Evolutionary conservation across 768 basidiomycete genomes (phyloP), one percentile per base, ranked within the genome.

Genomic region (Asterophora parasitica): DNA sequence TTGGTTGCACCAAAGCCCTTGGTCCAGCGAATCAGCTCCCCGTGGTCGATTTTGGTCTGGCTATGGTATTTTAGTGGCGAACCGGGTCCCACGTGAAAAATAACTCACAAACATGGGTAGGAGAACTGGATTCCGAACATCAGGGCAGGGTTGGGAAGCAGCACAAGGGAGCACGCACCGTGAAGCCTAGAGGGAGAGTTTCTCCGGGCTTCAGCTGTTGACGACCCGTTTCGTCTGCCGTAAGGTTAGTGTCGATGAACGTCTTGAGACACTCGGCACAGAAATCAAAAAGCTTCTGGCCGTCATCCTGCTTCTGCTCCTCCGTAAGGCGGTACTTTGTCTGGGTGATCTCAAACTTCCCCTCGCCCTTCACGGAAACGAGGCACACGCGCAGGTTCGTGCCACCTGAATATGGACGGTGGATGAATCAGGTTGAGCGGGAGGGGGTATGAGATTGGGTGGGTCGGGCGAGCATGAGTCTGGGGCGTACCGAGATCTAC

Each of bases 351-450:
- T 97, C 93, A 65, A 98, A 99, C 72, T 95, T 94, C 50, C 96
- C 95, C 8, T 83, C 78, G 19, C 96, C 96, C 56, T 88, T 82
- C 2, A 99, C 73, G 23, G 84, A 88, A 42, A 99, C 95, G 36
- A 96, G 85, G 69, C 96, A 99, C 36, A 97, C 96, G 36, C 96
- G 92, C n/a, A 99, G 78, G 62, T 99, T 98, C 17, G 95, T 98
- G 28, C 94, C 94, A 43, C 90, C 89, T 90, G 23, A 23, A 23
- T 23, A 23, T 23, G 50, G 12, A 17, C 40, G 20, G 19, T 34
- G 16, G 15, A 31, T 50, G 4, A 34, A 44, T 49, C 13, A 38
- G 12, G 8, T 37, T 43, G 27, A 32, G 38, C 34, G 19, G 19
- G 38, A 42, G 31, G 9, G 30, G 37, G 26, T 34, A 36, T 50